Evolutionary conservation across 805 yeast genomes (phyloP).

Genomic region (Ogataea chonburiensis): DNA sequence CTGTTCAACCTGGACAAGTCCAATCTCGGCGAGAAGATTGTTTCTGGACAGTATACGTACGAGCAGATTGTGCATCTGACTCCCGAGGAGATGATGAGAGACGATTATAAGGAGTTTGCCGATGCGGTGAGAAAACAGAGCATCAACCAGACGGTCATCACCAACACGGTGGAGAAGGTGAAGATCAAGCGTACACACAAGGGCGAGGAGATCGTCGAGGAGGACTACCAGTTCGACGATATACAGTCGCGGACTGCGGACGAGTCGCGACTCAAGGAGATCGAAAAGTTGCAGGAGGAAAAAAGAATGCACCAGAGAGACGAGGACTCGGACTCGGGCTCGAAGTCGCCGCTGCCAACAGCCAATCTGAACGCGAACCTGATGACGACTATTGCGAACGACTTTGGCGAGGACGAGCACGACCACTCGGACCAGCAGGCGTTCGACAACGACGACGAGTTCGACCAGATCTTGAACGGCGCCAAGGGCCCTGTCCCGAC

Average conservation of each 20-base stretch:
- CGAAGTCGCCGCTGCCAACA: conserved; percentile 10
- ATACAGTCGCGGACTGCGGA: conserved; percentile 21
- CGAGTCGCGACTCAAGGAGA: conserved; percentile 27
- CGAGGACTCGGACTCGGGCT: conserved; percentile 9
- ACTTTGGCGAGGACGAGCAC: conserved; percentile 5
- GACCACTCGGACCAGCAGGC: conserved; percentile 8
- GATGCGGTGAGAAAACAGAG: conserved; percentile 69
- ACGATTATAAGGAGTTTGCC: conserved; percentile 71
- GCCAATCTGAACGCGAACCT: conserved; percentile 17
- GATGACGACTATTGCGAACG: conserved; percentile 11
- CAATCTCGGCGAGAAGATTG: conserved; percentile 55
- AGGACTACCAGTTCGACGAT: conserved; percentile 36
- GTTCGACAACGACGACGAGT: conserved; percentile 18
- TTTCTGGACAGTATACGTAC: conserved; percentile 52
- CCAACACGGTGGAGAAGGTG: conserved; percentile 44
- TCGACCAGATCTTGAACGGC: conserved; percentile 20
- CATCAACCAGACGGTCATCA: conserved; percentile 65
- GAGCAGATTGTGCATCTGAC: conserved; percentile 60
- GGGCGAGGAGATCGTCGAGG: conserved; percentile 82
- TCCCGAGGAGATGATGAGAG: conserved; percentile 67
- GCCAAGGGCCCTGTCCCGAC: conserved; percentile 15
- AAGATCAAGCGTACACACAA: conserved; percentile 78
- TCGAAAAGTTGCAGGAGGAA: conserved; percentile 26
- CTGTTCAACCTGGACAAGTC: conserved; percentile 61
- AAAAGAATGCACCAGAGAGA: conserved; percentile 21